Evolutionary conservation across 768 basidiomycete genomes (phyloP), one percentile per base, ranked within the genome.

Genomic region (Chalciporus sphaerocephalus): DNA sequence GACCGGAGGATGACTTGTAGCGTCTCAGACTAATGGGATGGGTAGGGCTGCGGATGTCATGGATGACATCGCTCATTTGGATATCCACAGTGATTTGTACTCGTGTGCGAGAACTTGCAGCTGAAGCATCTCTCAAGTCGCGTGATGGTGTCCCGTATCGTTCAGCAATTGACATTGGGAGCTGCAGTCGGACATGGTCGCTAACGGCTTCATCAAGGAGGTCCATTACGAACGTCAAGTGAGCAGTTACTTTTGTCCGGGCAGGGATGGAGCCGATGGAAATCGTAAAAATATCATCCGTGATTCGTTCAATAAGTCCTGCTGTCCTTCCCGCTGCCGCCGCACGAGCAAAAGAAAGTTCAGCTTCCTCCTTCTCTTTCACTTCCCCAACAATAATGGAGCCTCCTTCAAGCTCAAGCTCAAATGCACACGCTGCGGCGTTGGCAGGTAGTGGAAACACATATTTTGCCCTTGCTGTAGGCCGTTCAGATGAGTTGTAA

Each of bases 371-470:
- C 38, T 70, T 79, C 44, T 80, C 79, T 48, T 78, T 76, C 4
- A 67, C 71, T 13, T 73, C 57, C 4, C 78, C 81, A 9, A 59
- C 49, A 3, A 83, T 58, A 4, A 66, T 51, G 0, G 69, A 60
- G 6, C 71, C 74, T 47, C 79, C 71, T 12, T 69, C 66, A 10
- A 69, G 65, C 30, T 64, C 65, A 59, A 81, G 71, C 25, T 72
- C 63, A 53, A 84, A 84, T 0, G 71, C 72, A 47, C 78, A 81
- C 7, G 81, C 69, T 0, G 78, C 79, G 0, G 74, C 75, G 23
- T 65, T 67, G 1, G 72, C 75, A 0, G 81, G 83, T 5, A 83
- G 69, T 8, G 81, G 80, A 50, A 84, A 83, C 30, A 72, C 67
- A 57, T 81, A 84, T 24, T 75, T 70, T 21, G 75, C 77, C 37